Conservation (phyloP, 352 stramenopile genomes). For the Globisporangium recalcitrans region DNA sequence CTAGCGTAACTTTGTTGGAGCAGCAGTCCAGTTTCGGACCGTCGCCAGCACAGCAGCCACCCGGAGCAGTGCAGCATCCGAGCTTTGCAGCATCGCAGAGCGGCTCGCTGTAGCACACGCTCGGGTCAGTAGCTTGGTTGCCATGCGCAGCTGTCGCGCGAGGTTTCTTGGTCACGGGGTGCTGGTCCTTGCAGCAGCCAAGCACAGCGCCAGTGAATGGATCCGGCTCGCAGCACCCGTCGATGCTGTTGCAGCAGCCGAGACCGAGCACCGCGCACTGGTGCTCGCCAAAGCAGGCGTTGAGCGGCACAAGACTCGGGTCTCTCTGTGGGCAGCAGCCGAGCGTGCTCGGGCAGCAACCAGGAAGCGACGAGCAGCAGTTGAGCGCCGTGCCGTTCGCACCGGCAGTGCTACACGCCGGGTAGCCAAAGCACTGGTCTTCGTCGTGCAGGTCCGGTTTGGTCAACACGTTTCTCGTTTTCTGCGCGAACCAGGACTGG, state of each 20-base stretch:
- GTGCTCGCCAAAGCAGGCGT: slow-evolving; percentile 59
- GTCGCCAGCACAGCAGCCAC: slow-evolving; percentile 40
- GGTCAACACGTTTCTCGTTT: slow-evolving; percentile 27
- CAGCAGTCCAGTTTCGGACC: slow-evolving; percentile 38
- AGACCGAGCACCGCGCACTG: slow-evolving; percentile 52
- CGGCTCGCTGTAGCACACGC: slow-evolving; percentile 35
- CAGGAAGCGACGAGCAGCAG: slow-evolving; percentile 63
- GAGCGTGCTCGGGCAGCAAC: slow-evolving; percentile 61
- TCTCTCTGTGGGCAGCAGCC: slow-evolving; percentile 60
- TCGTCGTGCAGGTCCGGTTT: slow-evolving; percentile 27
- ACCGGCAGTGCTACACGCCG: slow-evolving; percentile 43
- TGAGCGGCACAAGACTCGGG: slow-evolving; percentile 31
- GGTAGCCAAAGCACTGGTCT: slow-evolving; percentile 66
- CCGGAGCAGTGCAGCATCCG: slow-evolving; percentile 37
- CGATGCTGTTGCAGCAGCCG: slow-evolving; percentile 62
- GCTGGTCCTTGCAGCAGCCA: slow-evolving; percentile 63
- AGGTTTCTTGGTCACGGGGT: slow-evolving; percentile 30
- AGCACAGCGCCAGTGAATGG: slow-evolving; percentile 39
- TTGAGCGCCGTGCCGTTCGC: slow-evolving; percentile 52
- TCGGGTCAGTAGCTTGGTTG: slow-evolving; percentile 2
- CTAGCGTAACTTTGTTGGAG: slow-evolving; percentile 12
- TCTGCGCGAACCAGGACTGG: slow-evolving; percentile 59
- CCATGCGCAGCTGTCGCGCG: slow-evolving; percentile 15
- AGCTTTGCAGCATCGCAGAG: slow-evolving; percentile 35
- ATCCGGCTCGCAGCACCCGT: slow-evolving; percentile 62